Conservation (phyloP, 2,329 filamentous ascomycete species). For the Aspergillus ustus region DNA sequence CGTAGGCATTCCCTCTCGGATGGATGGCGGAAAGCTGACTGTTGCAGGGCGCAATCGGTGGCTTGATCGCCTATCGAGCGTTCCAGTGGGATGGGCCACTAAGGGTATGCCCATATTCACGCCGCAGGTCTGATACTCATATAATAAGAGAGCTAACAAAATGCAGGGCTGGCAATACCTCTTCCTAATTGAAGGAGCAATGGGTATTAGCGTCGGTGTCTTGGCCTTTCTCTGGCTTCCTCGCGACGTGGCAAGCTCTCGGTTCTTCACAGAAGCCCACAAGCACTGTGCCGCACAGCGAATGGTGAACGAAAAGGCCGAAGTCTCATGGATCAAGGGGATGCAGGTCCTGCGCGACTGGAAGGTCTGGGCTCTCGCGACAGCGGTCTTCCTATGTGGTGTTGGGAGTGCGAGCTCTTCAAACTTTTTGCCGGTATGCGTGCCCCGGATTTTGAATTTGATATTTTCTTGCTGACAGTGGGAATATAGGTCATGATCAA, state of each 20-base stretch:
- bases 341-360: background rate
- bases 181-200: conserved; percentile 3
- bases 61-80: background rate
- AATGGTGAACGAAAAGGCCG: background rate
- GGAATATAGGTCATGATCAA: background rate
- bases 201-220: background rate
- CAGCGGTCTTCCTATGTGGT: background rate
- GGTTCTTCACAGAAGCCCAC: background rate
- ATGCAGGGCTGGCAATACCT: background rate
- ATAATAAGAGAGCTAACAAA: background rate
- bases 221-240: conserved; percentile 6
- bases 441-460: background rate
- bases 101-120: background rate
- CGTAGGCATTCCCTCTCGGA: background rate
- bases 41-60: background rate
- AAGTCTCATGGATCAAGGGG: background rate
- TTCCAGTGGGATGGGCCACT: background rate
- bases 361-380: background rate
- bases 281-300: background rate
- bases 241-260: background rate
- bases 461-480: background rate
- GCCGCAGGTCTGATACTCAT: background rate
- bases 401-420: background rate
- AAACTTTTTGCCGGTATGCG: background rate
- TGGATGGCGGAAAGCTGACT: background rate